A percentile compares a stretch with the other conserved stretches of the same genome.
These are phyloP conservation scores for Alloteropsis angusta DNA, from an alignment of 202 grass and related monocot genomes.

Conservation along the genomic window DNA sequence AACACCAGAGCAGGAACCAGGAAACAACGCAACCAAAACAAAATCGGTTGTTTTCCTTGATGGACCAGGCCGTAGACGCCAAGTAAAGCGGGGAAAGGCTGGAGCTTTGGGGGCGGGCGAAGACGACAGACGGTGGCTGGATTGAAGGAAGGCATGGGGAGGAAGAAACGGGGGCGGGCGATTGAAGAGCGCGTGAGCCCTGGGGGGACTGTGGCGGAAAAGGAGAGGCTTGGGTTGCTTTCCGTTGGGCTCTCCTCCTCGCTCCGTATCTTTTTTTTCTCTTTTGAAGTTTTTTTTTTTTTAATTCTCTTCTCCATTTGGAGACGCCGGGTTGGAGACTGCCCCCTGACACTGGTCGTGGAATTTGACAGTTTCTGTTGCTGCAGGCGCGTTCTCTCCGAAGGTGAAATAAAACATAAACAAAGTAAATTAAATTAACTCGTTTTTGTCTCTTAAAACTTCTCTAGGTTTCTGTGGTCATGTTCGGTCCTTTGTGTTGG, in stretches of 20 bases:
- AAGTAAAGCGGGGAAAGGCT: not conserved
- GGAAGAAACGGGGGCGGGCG: constrained; percentile 16
- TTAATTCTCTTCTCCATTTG: not conserved
- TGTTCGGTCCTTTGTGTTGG: not conserved
- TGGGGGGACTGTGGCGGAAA: constrained; percentile 20
- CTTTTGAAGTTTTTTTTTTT: not conserved
- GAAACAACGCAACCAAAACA: not conserved
- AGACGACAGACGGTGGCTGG: not conserved
- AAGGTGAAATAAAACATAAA: not conserved
- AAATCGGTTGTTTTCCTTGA: not conserved
- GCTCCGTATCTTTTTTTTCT: constrained; percentile 1
- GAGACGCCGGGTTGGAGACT: not conserved
- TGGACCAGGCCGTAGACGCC: not conserved
- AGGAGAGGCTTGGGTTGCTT: constrained; percentile 28
- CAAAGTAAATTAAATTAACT: too few relatives aligned
- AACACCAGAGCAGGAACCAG: not conserved
- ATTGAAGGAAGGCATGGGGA: not conserved
- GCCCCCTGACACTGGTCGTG: not conserved
- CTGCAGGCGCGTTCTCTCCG: not conserved
- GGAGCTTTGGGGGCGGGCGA: not conserved
- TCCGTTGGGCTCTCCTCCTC: constrained; percentile 22
- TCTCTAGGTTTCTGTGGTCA: not conserved
- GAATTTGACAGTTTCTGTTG: not conserved
- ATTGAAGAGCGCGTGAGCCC: constrained; percentile 7
- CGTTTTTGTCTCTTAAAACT: not conserved